Evolutionary conservation across 1,284 basidiomycete genomes (phyloP), one percentile per base, ranked within the genome.

Genomic region (Puccinia polysora): DNA sequence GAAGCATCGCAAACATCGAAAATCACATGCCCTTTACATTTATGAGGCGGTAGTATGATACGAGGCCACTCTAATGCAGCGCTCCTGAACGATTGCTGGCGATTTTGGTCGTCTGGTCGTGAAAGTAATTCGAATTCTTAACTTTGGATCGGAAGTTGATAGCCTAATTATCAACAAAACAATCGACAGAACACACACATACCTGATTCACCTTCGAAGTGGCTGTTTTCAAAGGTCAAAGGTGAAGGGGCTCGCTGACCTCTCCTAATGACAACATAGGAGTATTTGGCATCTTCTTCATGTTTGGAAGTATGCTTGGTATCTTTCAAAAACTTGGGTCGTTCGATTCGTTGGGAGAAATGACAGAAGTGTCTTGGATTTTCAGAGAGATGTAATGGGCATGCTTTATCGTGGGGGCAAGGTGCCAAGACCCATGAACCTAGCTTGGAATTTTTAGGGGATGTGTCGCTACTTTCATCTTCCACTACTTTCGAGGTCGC

Each of bases 351-450:
- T 79, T 97, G 94, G 4, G 86, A 86, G 80, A 96, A 97, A 10
- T 87, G 85, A 78, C 95, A 97, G 40, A 88, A 83, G 52, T 82
- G 80, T 8, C 75, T 75, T 5, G 32, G 87, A 78, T 77, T 82
- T 52, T 79, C 78, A 2, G 77, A 79, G 8, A 76, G 82, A 14
- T 90, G 81, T 4, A 86, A 77, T 0, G 96, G 95, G 78, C 96
- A 98, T 28, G 83, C 83, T 15, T 84, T 84, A 78, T 98, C 94
- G 78, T 98, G 95, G 25, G 96, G 91, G 78, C 96, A 99, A 85
- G 93, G 80, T 3, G 74, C 75, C 1, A 50, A 72, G 2, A 70
- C 40, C 45, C 56, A 43, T 52, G 74, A 75, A 18, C 60, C 60
- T 14, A 47, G 32, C 10, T 32, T 10, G 4, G 36, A 45, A 32